Conservation (phyloP, 495 filamentous ascomycete genomes). For the Penicillium steckii region DNA sequence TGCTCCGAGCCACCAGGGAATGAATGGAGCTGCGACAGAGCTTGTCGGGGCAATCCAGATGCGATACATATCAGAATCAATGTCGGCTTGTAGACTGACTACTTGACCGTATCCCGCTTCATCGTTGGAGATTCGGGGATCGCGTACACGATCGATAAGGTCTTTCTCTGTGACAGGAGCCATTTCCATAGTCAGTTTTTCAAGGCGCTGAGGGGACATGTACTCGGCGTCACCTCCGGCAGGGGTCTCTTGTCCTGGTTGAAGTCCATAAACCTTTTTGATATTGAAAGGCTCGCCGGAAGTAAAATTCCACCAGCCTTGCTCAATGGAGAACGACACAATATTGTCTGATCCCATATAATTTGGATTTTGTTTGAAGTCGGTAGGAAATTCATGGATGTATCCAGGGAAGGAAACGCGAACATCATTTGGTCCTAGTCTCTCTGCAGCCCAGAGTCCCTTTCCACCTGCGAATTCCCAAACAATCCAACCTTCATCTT, state of each 20-base stretch:
- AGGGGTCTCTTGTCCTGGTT: not conserved
- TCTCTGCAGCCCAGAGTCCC: not conserved
- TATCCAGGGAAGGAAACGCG: not conserved
- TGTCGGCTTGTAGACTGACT: not conserved
- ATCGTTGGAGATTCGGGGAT: not conserved
- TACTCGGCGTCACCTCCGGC: not conserved
- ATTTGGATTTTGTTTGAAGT: not conserved
- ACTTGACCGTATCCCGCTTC: not conserved
- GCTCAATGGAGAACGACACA: not conserved
- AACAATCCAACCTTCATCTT: not conserved
- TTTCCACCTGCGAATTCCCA: not conserved
- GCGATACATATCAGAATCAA: not conserved
- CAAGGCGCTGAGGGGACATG: not conserved
- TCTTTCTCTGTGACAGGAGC: not conserved
- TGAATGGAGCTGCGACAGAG: not conserved
- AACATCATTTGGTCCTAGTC: not conserved
- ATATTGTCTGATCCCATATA: not conserved
- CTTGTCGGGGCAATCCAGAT: not conserved
- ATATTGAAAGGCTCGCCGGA: not conserved
- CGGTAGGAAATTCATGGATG: not conserved
- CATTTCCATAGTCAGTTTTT: not conserved
- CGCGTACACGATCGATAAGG: not conserved
- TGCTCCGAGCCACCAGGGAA: not conserved
- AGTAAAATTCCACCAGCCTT: not conserved
- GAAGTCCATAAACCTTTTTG: not conserved